These are phyloP conservation scores for Xylaria acuta DNA, from an alignment of 495 filamentous ascomycete species.

Conservation along the genomic window DNA sequence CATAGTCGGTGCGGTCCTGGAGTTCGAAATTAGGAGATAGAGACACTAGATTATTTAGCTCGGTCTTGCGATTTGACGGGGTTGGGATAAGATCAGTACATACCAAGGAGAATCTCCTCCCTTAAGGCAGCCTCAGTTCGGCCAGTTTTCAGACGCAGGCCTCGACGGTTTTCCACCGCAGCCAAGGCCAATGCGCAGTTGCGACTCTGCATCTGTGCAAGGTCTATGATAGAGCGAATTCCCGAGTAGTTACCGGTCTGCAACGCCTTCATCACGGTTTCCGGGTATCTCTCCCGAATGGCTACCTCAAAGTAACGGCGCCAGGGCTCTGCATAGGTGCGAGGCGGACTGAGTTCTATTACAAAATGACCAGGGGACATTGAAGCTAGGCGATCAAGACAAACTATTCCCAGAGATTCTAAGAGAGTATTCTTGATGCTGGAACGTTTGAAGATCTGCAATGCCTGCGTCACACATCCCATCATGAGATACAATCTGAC, in stretches of 20 bases:
- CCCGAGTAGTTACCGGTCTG: slow-evolving; percentile 53
- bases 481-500: slow-evolving; percentile 53
- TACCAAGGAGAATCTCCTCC: slow-evolving; percentile 46
- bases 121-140: slow-evolving; percentile 47
- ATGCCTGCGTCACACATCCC: slow-evolving; percentile 50
- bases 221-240: slow-evolving; percentile 47
- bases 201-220: slow-evolving; percentile 42
- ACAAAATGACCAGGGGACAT: slow-evolving; percentile 54
- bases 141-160: slow-evolving; percentile 43
- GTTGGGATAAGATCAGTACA: slow-evolving; percentile 30
- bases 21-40: slow-evolving; percentile 39
- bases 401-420: slow-evolving; percentile 54
- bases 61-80: slow-evolving; percentile 12
- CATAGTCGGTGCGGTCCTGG: slow-evolving; percentile 52
- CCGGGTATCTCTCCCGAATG: slow-evolving; percentile 45
- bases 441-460: slow-evolving; percentile 50
- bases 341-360: slow-evolving; percentile 1
- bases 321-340: slow-evolving; percentile 34
- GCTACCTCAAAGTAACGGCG: slow-evolving; percentile 46
- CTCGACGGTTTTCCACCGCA: slow-evolving; percentile 53
- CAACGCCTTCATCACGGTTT: slow-evolving; percentile 51
- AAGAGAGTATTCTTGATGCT: slow-evolving; percentile 58
- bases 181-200: slow-evolving; percentile 54
- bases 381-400: slow-evolving; percentile 59
- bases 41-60: slow-evolving; percentile 26